Evolutionary conservation across 2,329 filamentous ascomycete species (phyloP).

Genomic region (Trichoderma endophyticum): DNA sequence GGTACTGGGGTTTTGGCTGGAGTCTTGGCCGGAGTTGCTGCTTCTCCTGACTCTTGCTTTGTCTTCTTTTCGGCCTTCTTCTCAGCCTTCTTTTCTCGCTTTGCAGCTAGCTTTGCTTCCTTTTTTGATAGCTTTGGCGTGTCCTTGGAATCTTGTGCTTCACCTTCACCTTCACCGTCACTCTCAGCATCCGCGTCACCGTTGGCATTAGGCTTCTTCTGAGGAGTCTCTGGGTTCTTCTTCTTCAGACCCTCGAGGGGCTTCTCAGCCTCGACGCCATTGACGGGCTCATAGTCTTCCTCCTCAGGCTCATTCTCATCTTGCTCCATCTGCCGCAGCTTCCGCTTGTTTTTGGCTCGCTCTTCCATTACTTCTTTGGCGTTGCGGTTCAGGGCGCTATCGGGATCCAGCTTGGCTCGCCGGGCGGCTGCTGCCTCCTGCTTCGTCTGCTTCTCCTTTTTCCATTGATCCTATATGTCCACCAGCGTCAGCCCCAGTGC

Average conservation of each 20-base stretch:
- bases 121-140: conserved; percentile 49
- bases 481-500: neutral
- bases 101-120: conserved; percentile 51
- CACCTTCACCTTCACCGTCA: conserved; percentile 25
- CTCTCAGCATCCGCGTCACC: neutral
- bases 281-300: conserved; percentile 44
- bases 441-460: conserved; percentile 92
- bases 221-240: conserved; percentile 40
- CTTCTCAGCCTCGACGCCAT: conserved; percentile 56
- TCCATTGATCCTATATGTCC: conserved; percentile 74
- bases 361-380: conserved; percentile 94
- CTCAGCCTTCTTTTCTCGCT: conserved; percentile 44
- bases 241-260: conserved; percentile 63
- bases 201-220: conserved; percentile 52
- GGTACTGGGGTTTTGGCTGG: conserved; percentile 3
- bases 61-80: conserved; percentile 30
- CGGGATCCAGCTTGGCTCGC: conserved; percentile 85
- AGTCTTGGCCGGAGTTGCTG: conserved; percentile 12
- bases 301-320: conserved; percentile 41
- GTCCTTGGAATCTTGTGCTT: conserved; percentile 33
- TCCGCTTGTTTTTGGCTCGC: conserved; percentile 71
- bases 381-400: conserved; percentile 73
- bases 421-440: conserved; percentile 79
- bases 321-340: conserved; percentile 63
- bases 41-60: conserved; percentile 19